Evolutionary conservation across 257 asterid species (phyloP).

Genomic region (Solanum arcanum): DNA sequence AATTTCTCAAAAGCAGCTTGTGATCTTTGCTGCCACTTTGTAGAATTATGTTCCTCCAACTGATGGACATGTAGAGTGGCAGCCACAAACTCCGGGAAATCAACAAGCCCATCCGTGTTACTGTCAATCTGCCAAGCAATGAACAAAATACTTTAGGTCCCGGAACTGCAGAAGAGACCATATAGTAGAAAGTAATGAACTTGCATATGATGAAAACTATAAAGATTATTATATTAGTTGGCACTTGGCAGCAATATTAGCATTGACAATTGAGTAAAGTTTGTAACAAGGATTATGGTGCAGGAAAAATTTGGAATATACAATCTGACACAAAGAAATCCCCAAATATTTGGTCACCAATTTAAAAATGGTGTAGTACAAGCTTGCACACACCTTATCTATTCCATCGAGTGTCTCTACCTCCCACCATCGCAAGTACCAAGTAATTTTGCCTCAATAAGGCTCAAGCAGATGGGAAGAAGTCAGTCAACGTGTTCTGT

Average conservation of each 20-base stretch:
- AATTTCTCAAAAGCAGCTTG: constrained; percentile 72
- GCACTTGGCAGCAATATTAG: neutral
- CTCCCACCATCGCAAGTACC: neutral
- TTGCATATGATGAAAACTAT: neutral
- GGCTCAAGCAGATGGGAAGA: neutral
- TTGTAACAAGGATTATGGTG: neutral
- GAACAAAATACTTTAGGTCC: neutral
- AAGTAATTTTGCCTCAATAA: neutral
- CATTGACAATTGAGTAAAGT: neutral
- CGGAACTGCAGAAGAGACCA: neutral
- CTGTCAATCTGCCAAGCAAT: constrained; percentile 56
- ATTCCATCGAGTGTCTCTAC: neutral
- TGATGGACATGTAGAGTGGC: constrained; percentile 78
- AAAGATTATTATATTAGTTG: neutral
- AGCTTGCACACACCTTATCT: neutral
- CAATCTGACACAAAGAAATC: neutral
- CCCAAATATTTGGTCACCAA: neutral
- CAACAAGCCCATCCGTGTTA: constrained; percentile 79
- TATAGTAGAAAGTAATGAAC: neutral
- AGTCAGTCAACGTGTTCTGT: neutral
- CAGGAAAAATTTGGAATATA: neutral
- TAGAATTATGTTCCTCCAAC: constrained; percentile 62
- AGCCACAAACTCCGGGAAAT: constrained; percentile 75
- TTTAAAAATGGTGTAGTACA: neutral
- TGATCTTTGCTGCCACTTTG: constrained; percentile 62